phyloP scores from a whole-genome alignment of 2,329 filamentous ascomycete genomes.

The Lecanoromycetidae sp. region DNA sequence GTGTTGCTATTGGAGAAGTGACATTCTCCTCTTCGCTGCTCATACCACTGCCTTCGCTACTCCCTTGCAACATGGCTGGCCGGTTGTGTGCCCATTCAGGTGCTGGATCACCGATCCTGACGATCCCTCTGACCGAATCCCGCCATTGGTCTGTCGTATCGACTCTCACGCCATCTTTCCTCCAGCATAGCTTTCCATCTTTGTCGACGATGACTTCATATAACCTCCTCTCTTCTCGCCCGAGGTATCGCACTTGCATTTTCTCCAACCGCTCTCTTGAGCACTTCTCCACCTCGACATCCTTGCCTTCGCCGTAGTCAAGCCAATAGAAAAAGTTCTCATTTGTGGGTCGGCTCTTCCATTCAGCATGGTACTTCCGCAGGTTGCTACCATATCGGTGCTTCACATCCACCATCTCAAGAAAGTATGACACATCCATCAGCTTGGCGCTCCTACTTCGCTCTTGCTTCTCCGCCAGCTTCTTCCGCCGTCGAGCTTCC shows the following conservation, averaged over 20 bases:
- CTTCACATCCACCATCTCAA: constrained; percentile 74
- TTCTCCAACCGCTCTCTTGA: constrained; percentile 62
- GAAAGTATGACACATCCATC: constrained; percentile 78
- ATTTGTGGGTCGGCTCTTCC: constrained; percentile 63
- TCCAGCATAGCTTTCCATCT: constrained; percentile 71
- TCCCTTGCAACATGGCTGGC: constrained; percentile 21
- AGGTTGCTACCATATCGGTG: constrained; percentile 80
- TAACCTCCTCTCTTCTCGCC: constrained; percentile 64
- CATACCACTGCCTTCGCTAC: constrained; percentile 37
- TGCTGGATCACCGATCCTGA: constrained; percentile 48
- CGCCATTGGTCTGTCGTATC: constrained; percentile 64
- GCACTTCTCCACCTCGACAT: constrained; percentile 58
- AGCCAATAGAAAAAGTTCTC: constrained; percentile 95
- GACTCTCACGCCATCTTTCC: constrained; percentile 66
- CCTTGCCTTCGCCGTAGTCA: constrained; percentile 63
- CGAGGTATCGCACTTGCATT: constrained; percentile 74
- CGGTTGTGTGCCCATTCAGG: constrained; percentile 41
- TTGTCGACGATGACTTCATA: constrained; percentile 68
- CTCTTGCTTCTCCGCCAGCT: constrained; percentile 25
- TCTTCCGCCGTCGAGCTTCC: constrained; percentile 5
- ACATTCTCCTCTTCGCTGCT: constrained; percentile 1
- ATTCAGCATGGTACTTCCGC: constrained; percentile 68
- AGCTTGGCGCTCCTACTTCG: constrained; percentile 57
- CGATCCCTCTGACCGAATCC: constrained; percentile 67
- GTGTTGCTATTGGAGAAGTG: neutral